Conservation (phyloP, 768 basidiomycete genomes). For the Serendipita indica region DNA sequence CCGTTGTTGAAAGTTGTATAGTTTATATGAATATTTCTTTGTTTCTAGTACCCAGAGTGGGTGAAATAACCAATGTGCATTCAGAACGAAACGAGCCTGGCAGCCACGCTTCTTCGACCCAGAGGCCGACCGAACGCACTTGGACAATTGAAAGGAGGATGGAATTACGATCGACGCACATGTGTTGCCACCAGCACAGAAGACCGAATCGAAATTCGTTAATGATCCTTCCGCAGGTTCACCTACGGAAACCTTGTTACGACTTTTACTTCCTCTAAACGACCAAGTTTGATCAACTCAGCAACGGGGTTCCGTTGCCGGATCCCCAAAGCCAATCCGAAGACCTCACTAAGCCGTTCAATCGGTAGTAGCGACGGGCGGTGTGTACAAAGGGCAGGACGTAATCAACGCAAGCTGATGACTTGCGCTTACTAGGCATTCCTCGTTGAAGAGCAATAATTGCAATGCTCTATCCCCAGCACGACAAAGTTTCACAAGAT, state of each 20-base stretch:
- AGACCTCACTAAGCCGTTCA: constrained; percentile 84
- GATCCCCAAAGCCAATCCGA: constrained; percentile 56
- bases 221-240: constrained; percentile 73
- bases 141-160: too few relatives aligned
- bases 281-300: constrained; percentile 62
- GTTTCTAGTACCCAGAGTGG: neutral
- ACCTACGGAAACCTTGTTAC: constrained; percentile 72
- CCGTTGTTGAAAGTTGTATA: constrained; percentile 42
- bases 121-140: too few relatives aligned
- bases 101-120: too few relatives aligned
- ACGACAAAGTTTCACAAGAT: constrained; percentile 68
- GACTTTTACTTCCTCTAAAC: constrained; percentile 78
- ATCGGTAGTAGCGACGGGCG: constrained; percentile 83
- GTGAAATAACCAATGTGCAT: neutral
- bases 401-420: constrained; percentile 82
- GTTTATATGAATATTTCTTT: constrained; percentile 10
- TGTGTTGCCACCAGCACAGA: constrained; percentile 14
- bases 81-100: neutral
- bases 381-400: constrained; percentile 87
- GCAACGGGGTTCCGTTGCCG: constrained; percentile 35
- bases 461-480: constrained; percentile 83
- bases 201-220: constrained; percentile 25
- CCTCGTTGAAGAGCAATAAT: constrained; percentile 87
- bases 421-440: constrained; percentile 81
- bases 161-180: constrained; percentile 17